Evolutionary conservation across 2,329 filamentous ascomycete genomes (phyloP).

Genomic region (Fusarium irregulare): DNA sequence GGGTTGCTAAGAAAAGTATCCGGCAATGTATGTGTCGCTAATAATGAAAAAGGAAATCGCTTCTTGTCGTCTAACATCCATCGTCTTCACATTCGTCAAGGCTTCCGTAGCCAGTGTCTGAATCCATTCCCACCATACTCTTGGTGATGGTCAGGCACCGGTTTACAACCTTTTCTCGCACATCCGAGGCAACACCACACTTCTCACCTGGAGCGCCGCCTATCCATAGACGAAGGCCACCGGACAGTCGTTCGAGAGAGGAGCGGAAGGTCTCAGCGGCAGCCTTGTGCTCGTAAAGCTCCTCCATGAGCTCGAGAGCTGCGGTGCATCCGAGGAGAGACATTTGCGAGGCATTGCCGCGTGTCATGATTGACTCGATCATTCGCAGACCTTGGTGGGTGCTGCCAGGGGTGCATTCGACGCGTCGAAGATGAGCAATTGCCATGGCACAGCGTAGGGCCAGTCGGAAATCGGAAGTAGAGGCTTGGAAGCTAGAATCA

Average conservation of each 20-base stretch:
- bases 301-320: conserved; percentile 68
- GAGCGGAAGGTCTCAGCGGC: conserved; percentile 60
- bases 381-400: conserved; percentile 59
- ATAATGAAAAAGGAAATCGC: conserved; percentile 2
- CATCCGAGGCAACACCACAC: conserved; percentile 61
- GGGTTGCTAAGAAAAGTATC: conserved; percentile 15
- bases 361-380: conserved; percentile 62
- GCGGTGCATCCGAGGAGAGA: conserved; percentile 70
- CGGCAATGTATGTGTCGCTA: conserved; percentile 15
- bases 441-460: conserved; percentile 70
- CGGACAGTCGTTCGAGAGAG: conserved; percentile 67
- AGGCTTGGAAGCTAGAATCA: conserved; percentile 56
- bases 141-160: conserved; percentile 67
- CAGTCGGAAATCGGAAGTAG: conserved; percentile 64
- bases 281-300: conserved; percentile 60
- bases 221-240: conserved; percentile 70
- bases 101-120: conserved; percentile 69
- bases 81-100: conserved; percentile 62
- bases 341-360: conserved; percentile 56
- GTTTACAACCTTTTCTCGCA: conserved; percentile 66
- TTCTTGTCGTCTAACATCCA: conserved; percentile 39
- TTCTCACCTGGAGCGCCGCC: conserved; percentile 63
- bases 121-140: conserved; percentile 68
- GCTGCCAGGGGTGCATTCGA: conserved; percentile 48
- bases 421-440: conserved; percentile 67